These are phyloP conservation scores for Aphanomyces stellatus DNA, from an alignment of 352 stramenopile species.

Conservation along the genomic window DNA sequence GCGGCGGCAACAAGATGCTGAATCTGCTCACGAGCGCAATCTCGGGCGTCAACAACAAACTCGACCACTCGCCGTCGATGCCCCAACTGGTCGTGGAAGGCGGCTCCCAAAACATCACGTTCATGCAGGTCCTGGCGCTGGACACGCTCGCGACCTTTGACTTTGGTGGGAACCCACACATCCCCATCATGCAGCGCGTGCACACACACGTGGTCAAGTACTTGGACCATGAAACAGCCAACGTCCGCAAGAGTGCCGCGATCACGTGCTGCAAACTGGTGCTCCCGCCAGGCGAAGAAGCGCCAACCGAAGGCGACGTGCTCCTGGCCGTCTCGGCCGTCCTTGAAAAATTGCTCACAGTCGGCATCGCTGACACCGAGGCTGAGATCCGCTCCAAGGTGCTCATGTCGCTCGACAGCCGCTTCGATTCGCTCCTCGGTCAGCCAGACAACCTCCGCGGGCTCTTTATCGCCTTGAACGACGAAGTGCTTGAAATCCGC, in stretches of 20 bases:
- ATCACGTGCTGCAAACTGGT: conserved; percentile 83
- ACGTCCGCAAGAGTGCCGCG: conserved; percentile 78
- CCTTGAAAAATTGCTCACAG: conserved; percentile 66
- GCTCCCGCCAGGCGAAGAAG: conserved; percentile 54
- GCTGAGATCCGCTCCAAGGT: conserved; percentile 76
- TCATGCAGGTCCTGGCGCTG: conserved; percentile 74
- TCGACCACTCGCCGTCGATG: conserved; percentile 23
- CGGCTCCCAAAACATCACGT: conserved; percentile 45
- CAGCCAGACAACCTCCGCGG: conserved; percentile 79
- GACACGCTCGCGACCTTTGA: conserved; percentile 83
- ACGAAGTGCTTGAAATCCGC: conserved; percentile 83
- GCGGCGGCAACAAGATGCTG: conserved; percentile 25
- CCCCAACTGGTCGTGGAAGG: conserved; percentile 27
- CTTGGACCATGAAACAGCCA: conserved; percentile 74
- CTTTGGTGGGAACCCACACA: conserved; percentile 75
- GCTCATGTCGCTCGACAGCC: conserved; percentile 64
- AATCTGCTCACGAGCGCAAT: conserved; percentile 13
- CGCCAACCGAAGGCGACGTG: conserved; percentile 36
- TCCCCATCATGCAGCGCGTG: conserved; percentile 84
- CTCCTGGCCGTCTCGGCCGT: conserved; percentile 60
- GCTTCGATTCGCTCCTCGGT: conserved; percentile 70
- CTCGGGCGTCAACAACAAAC: conserved; percentile 2
- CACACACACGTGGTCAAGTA: conserved; percentile 84
- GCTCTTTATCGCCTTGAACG: conserved; percentile 81
- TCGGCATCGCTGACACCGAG: conserved; percentile 82